Evolutionary conservation across 257 asterid species (phyloP).

Genomic region (Solanum microdontum): DNA sequence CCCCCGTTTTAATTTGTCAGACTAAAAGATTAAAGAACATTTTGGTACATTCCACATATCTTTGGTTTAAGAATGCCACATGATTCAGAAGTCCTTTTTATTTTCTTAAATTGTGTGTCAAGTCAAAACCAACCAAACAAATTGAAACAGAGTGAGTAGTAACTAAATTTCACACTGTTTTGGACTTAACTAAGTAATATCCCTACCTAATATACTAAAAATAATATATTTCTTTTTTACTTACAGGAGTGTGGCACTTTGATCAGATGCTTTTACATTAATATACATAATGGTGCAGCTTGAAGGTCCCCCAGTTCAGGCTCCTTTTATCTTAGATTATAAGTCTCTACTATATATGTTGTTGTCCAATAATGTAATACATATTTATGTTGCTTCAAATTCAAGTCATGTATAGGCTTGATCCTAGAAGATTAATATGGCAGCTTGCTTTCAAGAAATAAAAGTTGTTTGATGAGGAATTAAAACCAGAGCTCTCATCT

Average conservation of each 20-base stretch:
- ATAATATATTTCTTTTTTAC: not conserved
- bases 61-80: not conserved
- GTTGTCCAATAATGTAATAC: not conserved
- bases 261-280: slow-evolving; percentile 26
- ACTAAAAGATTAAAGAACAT: not conserved
- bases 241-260: slow-evolving; percentile 35
- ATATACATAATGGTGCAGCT: not conserved
- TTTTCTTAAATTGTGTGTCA: not conserved
- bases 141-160: not conserved
- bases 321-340: not conserved
- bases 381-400: not conserved
- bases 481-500: not conserved
- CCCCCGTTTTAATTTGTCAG: not conserved
- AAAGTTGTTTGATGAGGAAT: not conserved
- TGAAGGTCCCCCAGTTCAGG: not conserved
- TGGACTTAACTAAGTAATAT: not conserved
- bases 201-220: not conserved
- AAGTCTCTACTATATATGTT: not conserved
- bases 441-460: not conserved
- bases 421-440: not conserved
- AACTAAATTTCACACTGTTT: not conserved
- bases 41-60: not conserved
- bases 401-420: not conserved
- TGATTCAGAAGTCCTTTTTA: not conserved
- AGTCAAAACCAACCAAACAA: not conserved